Percentiles rank a stretch among this genome's conserved stretches.
Conservation (phyloP, 2,329 filamentous ascomycete species). For the Diaporthe helianthi region DNA sequence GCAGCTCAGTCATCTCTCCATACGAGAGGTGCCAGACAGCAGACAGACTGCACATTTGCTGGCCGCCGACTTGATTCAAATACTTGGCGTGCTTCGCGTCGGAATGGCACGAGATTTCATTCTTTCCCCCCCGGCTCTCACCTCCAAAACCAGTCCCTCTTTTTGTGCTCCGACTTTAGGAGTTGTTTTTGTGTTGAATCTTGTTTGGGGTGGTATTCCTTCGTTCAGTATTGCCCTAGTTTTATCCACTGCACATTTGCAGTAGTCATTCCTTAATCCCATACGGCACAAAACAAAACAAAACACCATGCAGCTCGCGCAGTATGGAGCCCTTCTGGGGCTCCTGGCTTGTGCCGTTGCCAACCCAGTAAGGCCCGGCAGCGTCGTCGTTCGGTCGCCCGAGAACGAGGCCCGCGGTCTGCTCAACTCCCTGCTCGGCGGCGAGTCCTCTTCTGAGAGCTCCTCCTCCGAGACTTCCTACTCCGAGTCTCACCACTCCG, state of each 20-base stretch:
- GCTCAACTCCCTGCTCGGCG: conserved; percentile 12
- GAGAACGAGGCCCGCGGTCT: conserved; percentile 28
- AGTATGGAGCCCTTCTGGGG: conserved; percentile 32
- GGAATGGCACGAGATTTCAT: not conserved
- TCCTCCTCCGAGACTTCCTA: conserved; percentile 10
- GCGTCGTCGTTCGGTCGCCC: conserved; percentile 27
- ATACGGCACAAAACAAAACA: not conserved
- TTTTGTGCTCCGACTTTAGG: conserved; percentile 32
- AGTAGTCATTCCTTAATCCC: conserved; percentile 31
- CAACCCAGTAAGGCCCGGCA: conserved; percentile 26
- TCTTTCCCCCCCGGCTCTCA: conserved; percentile 25
- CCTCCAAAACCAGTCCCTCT: conserved; percentile 32
- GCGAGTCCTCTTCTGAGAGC: not conserved
- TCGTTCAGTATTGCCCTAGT: conserved; percentile 19
- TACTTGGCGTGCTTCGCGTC: conserved; percentile 2
- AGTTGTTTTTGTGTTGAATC: conserved; percentile 33
- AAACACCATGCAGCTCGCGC: conserved; percentile 31
- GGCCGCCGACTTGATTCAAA: conserved; percentile 15
- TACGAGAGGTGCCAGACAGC: conserved; percentile 4
- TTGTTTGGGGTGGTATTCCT: conserved; percentile 26
- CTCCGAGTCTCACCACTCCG: not conserved
- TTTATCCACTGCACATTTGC: conserved; percentile 30
- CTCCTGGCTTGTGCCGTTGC: conserved; percentile 32
- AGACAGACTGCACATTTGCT: too few species aligned
- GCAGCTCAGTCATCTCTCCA: conserved; percentile 23